phyloP scores from a whole-genome alignment of 2,329 filamentous ascomycete species.

The Botryotinia convoluta region DNA sequence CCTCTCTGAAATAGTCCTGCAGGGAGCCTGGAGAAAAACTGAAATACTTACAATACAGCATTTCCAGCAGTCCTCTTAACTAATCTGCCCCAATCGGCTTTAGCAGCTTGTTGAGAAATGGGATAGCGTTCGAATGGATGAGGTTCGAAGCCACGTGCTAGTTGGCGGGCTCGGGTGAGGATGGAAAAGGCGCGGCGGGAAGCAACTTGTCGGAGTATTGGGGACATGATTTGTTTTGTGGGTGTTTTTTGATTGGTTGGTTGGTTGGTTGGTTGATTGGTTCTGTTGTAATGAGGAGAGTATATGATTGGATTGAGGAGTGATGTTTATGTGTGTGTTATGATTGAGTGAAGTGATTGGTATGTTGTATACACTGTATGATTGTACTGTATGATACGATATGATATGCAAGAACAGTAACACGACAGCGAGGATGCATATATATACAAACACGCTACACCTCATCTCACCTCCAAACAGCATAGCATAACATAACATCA shows the following conservation, averaged over 20 bases:
- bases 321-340: not conserved
- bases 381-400: not conserved
- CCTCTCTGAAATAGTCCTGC: not conserved
- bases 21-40: too few species aligned
- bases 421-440: not conserved
- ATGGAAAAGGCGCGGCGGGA: constrained; percentile 18
- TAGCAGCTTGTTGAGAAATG: constrained; percentile 8
- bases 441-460: not conserved
- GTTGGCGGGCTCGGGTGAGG: constrained; percentile 5
- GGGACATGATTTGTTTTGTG: constrained; percentile 11
- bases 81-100: constrained; percentile 9
- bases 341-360: constrained; percentile 8
- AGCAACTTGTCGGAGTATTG: constrained; percentile 12
- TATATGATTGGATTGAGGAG: not conserved
- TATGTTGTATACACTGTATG: not conserved
- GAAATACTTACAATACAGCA: constrained; percentile 11
- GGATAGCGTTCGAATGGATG: constrained; percentile 18
- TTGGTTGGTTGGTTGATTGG: not conserved
- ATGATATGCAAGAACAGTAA: not conserved
- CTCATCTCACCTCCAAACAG: not conserved
- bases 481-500: not conserved
- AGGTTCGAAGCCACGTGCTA: constrained; percentile 14
- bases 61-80: not conserved
- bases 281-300: too few species aligned
- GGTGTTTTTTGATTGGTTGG: not conserved